Evolutionary conservation across 768 basidiomycete genomes (phyloP).

Genomic region (Lactarius indigo): DNA sequence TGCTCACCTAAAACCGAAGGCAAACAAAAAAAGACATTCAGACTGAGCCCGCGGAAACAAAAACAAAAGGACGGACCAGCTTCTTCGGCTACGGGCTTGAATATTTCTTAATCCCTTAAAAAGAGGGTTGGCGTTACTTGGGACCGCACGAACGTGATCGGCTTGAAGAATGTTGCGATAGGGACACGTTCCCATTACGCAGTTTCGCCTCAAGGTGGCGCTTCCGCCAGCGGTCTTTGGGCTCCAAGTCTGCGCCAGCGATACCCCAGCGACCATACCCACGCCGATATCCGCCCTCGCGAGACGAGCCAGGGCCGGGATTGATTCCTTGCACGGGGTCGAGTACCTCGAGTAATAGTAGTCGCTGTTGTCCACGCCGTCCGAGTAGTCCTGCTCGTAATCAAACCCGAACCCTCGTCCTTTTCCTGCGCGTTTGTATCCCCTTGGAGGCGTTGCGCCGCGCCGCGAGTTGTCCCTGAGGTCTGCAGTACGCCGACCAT

Average conservation of each 20-base stretch:
- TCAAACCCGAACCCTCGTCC: background rate
- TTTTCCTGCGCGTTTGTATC: background rate
- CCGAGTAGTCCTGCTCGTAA: background rate
- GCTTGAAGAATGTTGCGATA: conserved; percentile 56
- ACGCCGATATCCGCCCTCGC: background rate
- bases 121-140: conserved; percentile 49
- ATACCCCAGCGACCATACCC: conserved; percentile 13
- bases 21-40: background rate
- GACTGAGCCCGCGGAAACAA: background rate
- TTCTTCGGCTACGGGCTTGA: conserved; percentile 51
- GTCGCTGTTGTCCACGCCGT: background rate
- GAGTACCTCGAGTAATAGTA: background rate
- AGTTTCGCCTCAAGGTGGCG: conserved; percentile 30
- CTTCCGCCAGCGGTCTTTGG: conserved; percentile 30
- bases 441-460: background rate
- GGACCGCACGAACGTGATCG: conserved; percentile 66
- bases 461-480: background rate
- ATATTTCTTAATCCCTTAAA: conserved; percentile 56
- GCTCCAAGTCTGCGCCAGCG: conserved; percentile 14
- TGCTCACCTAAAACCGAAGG: conserved; percentile 39
- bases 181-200: conserved; percentile 43
- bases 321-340: background rate
- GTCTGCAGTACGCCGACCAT: conserved; percentile 2
- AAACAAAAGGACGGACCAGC: conserved; percentile 38
- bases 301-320: background rate